These are phyloP conservation scores for Nadsonia commutata DNA, from an alignment of 1,139 yeast species.

Conservation along the genomic window DNA sequence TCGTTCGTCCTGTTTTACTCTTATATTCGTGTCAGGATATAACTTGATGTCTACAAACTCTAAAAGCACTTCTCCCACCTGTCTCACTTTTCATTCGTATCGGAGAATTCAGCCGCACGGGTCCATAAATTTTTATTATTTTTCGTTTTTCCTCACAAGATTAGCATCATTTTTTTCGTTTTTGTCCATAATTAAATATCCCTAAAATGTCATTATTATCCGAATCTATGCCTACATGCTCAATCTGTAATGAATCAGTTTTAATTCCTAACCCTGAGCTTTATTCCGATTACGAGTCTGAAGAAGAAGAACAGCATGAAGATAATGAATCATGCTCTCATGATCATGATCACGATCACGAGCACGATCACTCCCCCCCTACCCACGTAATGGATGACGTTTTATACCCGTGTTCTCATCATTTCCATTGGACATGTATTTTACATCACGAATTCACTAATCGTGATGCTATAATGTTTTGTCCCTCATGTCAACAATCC, in stretches of 20 bases:
- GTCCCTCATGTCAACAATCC: conserved; percentile 11
- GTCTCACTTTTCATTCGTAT: no score
- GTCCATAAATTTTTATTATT: no score
- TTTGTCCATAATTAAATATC: no score
- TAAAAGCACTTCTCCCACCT: no score
- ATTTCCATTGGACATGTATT: conserved; percentile 15
- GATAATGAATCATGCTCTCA: background rate
- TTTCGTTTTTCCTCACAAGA: no score
- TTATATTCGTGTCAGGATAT: no score
- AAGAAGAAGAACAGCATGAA: background rate
- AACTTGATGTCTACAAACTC: no score
- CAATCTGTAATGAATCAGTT: background rate
- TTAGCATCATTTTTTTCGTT: no score
- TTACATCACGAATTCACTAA: conserved; percentile 6
- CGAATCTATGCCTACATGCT: background rate
- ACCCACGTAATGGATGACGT: conserved; percentile 1
- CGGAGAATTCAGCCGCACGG: no score
- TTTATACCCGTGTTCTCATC: conserved; percentile 10
- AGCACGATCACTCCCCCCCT: background rate
- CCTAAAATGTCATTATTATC: no score
- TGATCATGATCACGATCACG: background rate
- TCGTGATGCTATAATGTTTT: conserved; percentile 6
- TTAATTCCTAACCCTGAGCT: background rate
- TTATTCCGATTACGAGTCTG: background rate
- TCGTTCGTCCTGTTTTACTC: no score